Base-by-base conservation (phyloP, 768 basidiomycete species). In the Lactifluus echinatus region DNA sequence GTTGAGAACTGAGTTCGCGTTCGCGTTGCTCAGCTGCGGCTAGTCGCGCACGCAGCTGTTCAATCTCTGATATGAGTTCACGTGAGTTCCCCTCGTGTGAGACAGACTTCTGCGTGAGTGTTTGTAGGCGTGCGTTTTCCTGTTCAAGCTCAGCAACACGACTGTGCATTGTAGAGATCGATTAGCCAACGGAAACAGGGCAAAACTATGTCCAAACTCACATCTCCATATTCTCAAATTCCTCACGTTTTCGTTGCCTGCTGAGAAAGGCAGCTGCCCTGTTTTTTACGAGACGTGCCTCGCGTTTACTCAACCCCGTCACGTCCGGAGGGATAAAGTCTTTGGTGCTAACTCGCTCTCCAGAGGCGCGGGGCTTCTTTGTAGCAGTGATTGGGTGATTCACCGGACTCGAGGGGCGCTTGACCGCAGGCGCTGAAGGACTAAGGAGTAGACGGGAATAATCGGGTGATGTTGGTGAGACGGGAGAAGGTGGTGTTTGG, bases 181-280 rank as follows among this genome's bases (percentile, higher is more conserved):
- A 14, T 55, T 60, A 40, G 62, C 37, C 21, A 52, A 55, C 24
- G 29, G 26, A 47, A 42, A 59, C 33, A 50, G 48, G 43, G 29
- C 51, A 51, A 60, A 64, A 44, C 57, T 17, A 34, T 28, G 54
- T 52, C 53, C 57, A 66, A 55, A 83, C 87, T 74, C 74, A 92
- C 89, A 87, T 72, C 76, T 93, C 91, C 88, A 93, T 92, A 66
- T 69, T 75, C 72, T 93, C 91, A 66, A 91, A 93, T 73, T 93
- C 90, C 73, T 93, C 91, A 55, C 91, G 82, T 72, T 93, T 93
- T 65, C 91, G 79, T 71, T 93, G 91, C 69, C 91, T 78, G 72
- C 84, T 87, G 67, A 93, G 84, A 75, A 93, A 93, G 57, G 91
- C 91, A 11, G 91, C 91, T 12, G 91, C 91, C 55, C 91, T 80